A percentile compares a stretch with the other conserved stretches of the same genome.
These are phyloP conservation scores for Reutealis trisperma DNA, from an alignment of 345 rosid genomes.

Conservation along the genomic window DNA sequence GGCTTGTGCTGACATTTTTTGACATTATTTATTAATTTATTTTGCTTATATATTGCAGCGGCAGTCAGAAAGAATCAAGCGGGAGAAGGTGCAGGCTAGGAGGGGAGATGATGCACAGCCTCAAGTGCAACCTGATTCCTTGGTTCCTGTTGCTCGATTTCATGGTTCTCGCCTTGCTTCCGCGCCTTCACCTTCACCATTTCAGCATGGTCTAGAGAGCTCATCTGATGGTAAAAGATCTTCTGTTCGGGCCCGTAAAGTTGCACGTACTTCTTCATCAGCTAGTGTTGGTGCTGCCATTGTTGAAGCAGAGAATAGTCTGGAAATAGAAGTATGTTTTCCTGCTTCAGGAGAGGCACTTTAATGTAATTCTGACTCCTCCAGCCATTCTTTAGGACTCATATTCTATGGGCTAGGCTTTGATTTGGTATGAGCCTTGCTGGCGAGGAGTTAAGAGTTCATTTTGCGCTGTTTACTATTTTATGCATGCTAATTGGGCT, in stretches of 20 bases:
- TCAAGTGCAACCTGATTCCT: constrained; percentile 48
- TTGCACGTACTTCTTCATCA: constrained; percentile 50
- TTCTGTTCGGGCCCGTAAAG: constrained; percentile 44
- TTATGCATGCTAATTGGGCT: neutral
- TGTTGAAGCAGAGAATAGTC: constrained; percentile 71
- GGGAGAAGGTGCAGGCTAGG: constrained; percentile 56
- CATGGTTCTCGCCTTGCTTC: constrained; percentile 92
- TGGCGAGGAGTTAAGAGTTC: constrained; percentile 51
- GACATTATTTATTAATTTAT: neutral
- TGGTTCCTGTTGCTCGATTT: constrained; percentile 75
- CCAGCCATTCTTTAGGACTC: constrained; percentile 43
- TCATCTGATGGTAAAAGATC: neutral
- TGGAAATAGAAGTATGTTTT: constrained; percentile 81
- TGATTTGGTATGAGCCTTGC: constrained; percentile 49
- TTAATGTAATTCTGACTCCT: constrained; percentile 45
- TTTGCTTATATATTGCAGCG: constrained; percentile 51
- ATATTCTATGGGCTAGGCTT: constrained; percentile 39
- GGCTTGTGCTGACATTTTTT: neutral
- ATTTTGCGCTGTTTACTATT: constrained; percentile 13
- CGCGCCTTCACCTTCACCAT: constrained; percentile 79
- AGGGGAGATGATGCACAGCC: constrained; percentile 66
- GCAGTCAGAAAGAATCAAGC: constrained; percentile 69
- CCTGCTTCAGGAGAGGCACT: constrained; percentile 46
- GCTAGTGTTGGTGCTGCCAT: constrained; percentile 68
- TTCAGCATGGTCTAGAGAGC: constrained; percentile 34